phyloP scores from a whole-genome alignment of 1,139 yeast genomes.

The Meyerozyma smithsonii region DNA sequence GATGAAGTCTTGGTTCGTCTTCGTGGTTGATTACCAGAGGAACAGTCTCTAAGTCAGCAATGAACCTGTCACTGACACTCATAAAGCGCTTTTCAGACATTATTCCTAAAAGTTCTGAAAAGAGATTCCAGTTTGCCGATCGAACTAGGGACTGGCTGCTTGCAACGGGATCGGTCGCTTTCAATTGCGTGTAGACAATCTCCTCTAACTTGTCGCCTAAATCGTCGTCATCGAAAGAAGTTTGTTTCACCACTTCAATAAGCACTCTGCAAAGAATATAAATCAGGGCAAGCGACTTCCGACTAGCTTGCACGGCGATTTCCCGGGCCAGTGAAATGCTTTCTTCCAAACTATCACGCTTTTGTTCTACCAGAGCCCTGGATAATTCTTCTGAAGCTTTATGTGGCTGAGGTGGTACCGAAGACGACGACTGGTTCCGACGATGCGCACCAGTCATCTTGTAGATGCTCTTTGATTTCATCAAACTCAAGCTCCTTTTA shows the following conservation, averaged over 20 bases:
- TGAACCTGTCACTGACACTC: slow-evolving; percentile 88
- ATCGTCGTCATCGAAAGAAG: slow-evolving; percentile 75
- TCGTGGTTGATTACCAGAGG: slow-evolving; percentile 45
- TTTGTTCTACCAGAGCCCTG: background rate
- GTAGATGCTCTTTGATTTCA: slow-evolving; percentile 39
- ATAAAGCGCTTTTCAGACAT: slow-evolving; percentile 83
- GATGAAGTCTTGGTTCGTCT: slow-evolving; percentile 67
- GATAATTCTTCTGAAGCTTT: slow-evolving; percentile 2
- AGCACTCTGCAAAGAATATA: slow-evolving; percentile 89
- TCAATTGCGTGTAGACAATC: slow-evolving; percentile 84
- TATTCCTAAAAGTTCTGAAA: slow-evolving; percentile 83
- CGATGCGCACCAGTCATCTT: slow-evolving; percentile 28
- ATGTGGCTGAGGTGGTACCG: slow-evolving; percentile 12
- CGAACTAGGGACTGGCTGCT: slow-evolving; percentile 62
- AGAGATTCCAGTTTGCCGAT: slow-evolving; percentile 89
- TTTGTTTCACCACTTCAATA: slow-evolving; percentile 87
- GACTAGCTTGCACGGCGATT: slow-evolving; percentile 76
- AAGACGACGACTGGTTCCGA: slow-evolving; percentile 34
- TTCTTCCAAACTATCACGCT: slow-evolving; percentile 9
- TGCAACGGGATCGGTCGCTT: slow-evolving; percentile 81
- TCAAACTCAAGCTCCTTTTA: slow-evolving; percentile 38
- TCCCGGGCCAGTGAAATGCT: slow-evolving; percentile 58
- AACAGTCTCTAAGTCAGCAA: slow-evolving; percentile 83
- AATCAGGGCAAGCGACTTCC: slow-evolving; percentile 81
- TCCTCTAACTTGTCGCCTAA: slow-evolving; percentile 84